Evolutionary conservation across 148 eudicot species (phyloP).

Genomic region (Cornus controversa): DNA sequence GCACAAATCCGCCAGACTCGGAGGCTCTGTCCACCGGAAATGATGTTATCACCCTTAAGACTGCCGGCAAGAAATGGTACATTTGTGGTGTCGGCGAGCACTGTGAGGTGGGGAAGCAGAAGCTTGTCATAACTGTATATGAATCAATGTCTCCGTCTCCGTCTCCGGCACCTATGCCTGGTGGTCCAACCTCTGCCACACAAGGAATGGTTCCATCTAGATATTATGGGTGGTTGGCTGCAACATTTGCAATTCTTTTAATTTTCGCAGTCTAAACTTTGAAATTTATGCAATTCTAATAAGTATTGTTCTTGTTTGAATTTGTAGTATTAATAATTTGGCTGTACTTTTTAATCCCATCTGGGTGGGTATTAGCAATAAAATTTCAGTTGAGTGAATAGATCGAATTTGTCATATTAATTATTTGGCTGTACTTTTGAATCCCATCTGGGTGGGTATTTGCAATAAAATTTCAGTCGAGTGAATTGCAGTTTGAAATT

Average conservation of each 20-base stretch:
- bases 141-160: neutral
- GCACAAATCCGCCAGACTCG: neutral
- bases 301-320: no score
- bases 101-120: neutral
- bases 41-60: constrained; percentile 2
- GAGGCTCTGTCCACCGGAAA: constrained; percentile 12
- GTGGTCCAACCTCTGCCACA: neutral
- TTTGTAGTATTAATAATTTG: no score
- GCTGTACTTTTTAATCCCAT: no score
- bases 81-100: constrained; percentile 19
- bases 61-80: constrained; percentile 17
- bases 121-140: neutral
- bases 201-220: neutral
- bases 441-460: no score
- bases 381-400: no score
- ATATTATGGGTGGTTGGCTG: neutral
- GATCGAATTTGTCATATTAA: no score
- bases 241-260: neutral
- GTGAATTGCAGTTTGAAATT: no score
- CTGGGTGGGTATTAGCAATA: no score
- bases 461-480: no score
- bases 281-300: neutral
- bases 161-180: neutral
- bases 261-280: neutral
- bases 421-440: no score